A percentile compares a stretch with the other conserved stretches of the same genome.
Evolutionary conservation across 208 protist species (phyloP).

Genomic region (Leishmania tropica): DNA sequence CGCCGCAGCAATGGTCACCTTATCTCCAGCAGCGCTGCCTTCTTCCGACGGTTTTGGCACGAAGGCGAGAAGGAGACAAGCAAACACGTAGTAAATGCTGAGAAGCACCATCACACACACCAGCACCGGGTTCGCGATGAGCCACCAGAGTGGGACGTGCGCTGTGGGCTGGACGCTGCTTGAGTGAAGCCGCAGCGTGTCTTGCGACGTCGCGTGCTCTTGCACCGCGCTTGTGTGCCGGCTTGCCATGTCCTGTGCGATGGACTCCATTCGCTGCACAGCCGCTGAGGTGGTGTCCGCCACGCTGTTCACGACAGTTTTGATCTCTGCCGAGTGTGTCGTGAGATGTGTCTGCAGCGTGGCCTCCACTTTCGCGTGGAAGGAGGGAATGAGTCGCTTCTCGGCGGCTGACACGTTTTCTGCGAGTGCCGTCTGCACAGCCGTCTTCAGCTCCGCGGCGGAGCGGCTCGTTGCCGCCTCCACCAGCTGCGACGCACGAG

Average conservation of each 20-base stretch:
- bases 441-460: constrained; percentile 5
- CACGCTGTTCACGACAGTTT: constrained; percentile 7
- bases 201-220: not conserved
- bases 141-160: constrained; percentile 51
- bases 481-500: constrained; percentile 16
- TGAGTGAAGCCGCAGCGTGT: not conserved
- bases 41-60: constrained; percentile 47
- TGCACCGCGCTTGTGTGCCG: constrained; percentile 4
- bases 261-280: constrained; percentile 16
- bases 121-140: constrained; percentile 43
- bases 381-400: constrained; percentile 17
- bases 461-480: constrained; percentile 14
- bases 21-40: not conserved
- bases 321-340: constrained; percentile 13
- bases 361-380: constrained; percentile 18
- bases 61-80: constrained; percentile 73
- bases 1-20: not conserved
- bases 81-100: constrained; percentile 71
- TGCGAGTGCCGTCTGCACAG: constrained; percentile 22
- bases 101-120: constrained; percentile 46
- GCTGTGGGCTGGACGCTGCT: not conserved
- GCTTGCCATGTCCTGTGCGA: constrained; percentile 14
- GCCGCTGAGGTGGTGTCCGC: constrained; percentile 16
- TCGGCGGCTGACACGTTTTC: constrained; percentile 15
- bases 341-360: constrained; percentile 12